Evolutionary conservation across 2,329 filamentous ascomycete species (phyloP).

Genomic region (Colletotrichum caudatum): DNA sequence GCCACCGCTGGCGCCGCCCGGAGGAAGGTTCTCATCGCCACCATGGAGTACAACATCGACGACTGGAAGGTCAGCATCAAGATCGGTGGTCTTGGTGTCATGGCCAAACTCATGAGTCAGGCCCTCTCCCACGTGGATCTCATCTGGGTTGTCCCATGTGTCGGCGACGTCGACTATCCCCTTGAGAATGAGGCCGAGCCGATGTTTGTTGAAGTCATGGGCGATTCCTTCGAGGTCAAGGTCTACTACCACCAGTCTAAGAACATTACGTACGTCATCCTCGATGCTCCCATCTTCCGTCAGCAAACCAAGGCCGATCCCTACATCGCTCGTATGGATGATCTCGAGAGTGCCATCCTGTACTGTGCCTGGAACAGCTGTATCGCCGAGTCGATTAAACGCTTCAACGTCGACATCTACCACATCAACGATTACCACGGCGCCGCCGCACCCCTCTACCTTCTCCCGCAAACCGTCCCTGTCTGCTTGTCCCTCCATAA

Average conservation of each 20-base stretch:
- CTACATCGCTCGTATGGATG: conserved; percentile 77
- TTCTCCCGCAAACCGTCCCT: conserved; percentile 72
- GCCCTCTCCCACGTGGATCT: conserved; percentile 73
- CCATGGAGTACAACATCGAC: conserved; percentile 79
- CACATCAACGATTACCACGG: conserved; percentile 77
- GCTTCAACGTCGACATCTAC: conserved; percentile 74
- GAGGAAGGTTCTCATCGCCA: conserved; percentile 74
- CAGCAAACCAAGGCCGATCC: conserved; percentile 72
- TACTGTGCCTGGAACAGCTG: conserved; percentile 79
- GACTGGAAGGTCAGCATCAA: conserved; percentile 79
- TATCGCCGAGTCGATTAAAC: conserved; percentile 71
- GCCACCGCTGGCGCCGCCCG: conserved; percentile 47
- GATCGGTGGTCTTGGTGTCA: conserved; percentile 77
- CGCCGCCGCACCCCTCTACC: conserved; percentile 71
- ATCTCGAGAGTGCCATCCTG: conserved; percentile 75
- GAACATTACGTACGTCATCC: conserved; percentile 76
- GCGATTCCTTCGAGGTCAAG: conserved; percentile 69
- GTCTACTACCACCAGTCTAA: conserved; percentile 73
- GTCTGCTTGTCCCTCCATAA: conserved; percentile 75
- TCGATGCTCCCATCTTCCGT: conserved; percentile 76
- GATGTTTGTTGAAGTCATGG: conserved; percentile 72
- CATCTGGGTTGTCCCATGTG: conserved; percentile 73
- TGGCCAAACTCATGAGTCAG: conserved; percentile 77
- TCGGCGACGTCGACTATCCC: conserved; percentile 74
- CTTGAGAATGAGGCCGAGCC: conserved; percentile 68